Evolutionary conservation across 208 protist species (phyloP).

Genomic region (Trichomonas tenax): DNA sequence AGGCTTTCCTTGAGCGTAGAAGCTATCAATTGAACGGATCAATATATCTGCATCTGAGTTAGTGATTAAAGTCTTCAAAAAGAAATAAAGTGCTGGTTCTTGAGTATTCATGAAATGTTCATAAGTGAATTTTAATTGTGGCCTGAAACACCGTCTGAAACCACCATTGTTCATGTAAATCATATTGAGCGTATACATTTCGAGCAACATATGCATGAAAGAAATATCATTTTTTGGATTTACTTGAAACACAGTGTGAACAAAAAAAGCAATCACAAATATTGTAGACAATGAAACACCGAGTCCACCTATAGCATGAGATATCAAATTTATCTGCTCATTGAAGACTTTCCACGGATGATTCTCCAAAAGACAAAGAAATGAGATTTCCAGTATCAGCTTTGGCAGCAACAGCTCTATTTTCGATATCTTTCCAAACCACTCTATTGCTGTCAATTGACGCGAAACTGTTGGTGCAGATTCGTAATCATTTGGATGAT

Average conservation of each 20-base stretch:
- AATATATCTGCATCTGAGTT: background rate
- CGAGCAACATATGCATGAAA: background rate
- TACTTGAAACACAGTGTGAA: background rate
- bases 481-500: background rate
- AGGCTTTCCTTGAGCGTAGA: background rate
- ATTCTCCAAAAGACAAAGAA: background rate
- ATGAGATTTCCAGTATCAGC: background rate
- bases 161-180: background rate
- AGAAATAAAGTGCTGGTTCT: background rate
- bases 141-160: background rate
- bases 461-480: background rate
- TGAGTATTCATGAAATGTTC: background rate
- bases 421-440: background rate
- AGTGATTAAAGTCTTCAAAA: background rate
- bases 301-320: background rate
- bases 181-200: background rate
- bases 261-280: background rate
- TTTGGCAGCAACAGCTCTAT: background rate
- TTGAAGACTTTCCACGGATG: background rate
- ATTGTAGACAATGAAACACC: background rate
- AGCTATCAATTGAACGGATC: background rate
- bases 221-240: background rate
- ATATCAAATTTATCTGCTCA: background rate
- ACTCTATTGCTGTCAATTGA: background rate
- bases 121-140: background rate